Percentiles rank a stretch among this genome's conserved stretches.
Evolutionary conservation across 495 filamentous ascomycete species (phyloP).

Genomic region (Penicillium dipodomyicola): DNA sequence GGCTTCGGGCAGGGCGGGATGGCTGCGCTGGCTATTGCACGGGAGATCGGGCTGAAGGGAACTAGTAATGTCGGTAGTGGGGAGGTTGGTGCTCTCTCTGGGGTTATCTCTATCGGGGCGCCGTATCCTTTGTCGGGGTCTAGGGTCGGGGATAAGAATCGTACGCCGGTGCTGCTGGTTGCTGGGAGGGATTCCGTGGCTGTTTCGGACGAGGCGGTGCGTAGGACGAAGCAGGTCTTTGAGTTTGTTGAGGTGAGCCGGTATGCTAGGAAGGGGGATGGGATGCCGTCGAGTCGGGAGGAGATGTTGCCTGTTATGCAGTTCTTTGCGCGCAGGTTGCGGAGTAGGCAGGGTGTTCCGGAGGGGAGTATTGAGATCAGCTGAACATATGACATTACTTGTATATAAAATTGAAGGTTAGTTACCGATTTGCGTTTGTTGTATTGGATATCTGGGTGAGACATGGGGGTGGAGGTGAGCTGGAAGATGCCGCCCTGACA

Average conservation of each 20-base stretch:
- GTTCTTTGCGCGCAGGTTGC: conserved; percentile 79
- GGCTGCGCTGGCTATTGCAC: conserved; percentile 61
- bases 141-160: conserved; percentile 48
- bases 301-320: conserved; percentile 93
- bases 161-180: conserved; percentile 71
- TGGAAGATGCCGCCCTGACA: background rate
- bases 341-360: conserved; percentile 61
- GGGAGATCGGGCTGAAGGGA: conserved; percentile 28
- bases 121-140: conserved; percentile 55
- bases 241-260: conserved; percentile 67
- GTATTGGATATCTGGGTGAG: background rate
- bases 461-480: background rate
- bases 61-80: conserved; percentile 17
- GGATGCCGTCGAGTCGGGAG: conserved; percentile 77
- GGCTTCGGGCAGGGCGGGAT: conserved; percentile 90
- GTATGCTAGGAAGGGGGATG: conserved; percentile 74
- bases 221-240: conserved; percentile 64
- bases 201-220: conserved; percentile 62
- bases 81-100: conserved; percentile 41
- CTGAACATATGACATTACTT: conserved; percentile 9
- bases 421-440: too few relatives aligned
- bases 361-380: conserved; percentile 57
- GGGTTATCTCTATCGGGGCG: conserved; percentile 78
- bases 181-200: conserved; percentile 60
- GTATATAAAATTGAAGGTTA: background rate